Evolutionary conservation across 352 stramenopile genomes (phyloP), one percentile per base, ranked within the genome.

Genomic region (Globisporangium okanoganense): DNA sequence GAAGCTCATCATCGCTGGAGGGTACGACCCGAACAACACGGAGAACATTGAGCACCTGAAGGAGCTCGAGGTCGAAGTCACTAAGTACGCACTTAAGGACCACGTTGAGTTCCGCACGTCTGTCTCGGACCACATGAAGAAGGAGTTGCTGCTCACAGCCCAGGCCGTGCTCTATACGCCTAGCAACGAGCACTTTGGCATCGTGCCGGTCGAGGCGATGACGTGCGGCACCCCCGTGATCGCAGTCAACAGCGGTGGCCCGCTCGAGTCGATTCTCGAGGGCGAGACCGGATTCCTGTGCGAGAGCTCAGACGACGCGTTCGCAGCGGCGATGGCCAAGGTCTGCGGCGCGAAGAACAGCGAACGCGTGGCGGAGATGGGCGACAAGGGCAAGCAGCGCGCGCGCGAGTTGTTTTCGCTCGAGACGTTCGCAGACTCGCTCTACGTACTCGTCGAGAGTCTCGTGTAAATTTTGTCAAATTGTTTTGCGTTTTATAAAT

Each of bases 181-280:
- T 10, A 82, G 95, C 57, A 85, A 93, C 36, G 97, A 99, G 73
- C 97, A 99, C 72, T 99, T 99, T 76, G 97, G 97, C n/a, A 99
- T 99, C 64, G 97, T 99, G 2, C 97, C 97, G 0, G 78, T 99
- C 16, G 97, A 99, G 69, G 95, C 93, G n/a, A 99, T 99, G 96
- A 95, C 94, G 62, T 94, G 90, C 9, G 87, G 88, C 22, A 92
- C 93, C 20, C 96, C 97, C 7, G 95, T 99, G 13, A 77, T 99
- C 25, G 96, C 97, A 4, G 89, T 98, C 24, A 88, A 88, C 41
- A 97, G 75, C 48, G 97, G 97, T n/a, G 97, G 97, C 4, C 97
- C 97, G 0, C 79, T 94, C n/a, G 97, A 99, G 78, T 99, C 96
- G 1, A 86, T 99, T 31, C 60, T 92, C 2, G 76, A 99, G 57